Percentiles rank a stretch among this genome's conserved stretches.
phyloP scores from a whole-genome alignment of 2,329 filamentous ascomycete species.

The Aspergillus texensis region DNA sequence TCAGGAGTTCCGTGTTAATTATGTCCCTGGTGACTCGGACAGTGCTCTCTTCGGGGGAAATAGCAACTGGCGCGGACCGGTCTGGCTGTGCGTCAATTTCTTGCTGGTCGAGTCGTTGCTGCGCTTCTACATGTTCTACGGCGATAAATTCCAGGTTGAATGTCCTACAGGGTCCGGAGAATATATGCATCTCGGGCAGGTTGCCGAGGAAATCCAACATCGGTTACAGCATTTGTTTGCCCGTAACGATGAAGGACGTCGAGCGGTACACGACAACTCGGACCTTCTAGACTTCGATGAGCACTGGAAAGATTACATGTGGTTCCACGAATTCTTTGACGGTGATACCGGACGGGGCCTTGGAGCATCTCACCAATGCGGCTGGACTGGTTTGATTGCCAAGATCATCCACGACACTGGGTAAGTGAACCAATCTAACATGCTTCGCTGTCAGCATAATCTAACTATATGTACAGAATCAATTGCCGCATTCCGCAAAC shows the following conservation, averaged over 20 bases:
- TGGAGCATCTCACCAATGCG: conserved; percentile 90
- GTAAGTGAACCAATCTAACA: conserved; percentile 55
- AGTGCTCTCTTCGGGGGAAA: conserved; percentile 94
- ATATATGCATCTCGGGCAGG: conserved; percentile 92
- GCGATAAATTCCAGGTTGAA: conserved; percentile 82
- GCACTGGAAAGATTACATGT: conserved; percentile 89
- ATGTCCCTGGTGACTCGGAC: conserved; percentile 94
- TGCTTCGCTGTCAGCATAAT: conserved; percentile 3
- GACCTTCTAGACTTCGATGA: conserved; percentile 88
- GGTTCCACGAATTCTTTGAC: conserved; percentile 98
- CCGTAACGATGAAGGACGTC: conserved; percentile 78
- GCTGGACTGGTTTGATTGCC: conserved; percentile 93
- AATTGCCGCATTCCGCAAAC: conserved; percentile 92
- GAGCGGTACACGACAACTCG: conserved; percentile 84
- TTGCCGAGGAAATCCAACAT: conserved; percentile 94
- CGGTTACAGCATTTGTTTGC: conserved; percentile 90
- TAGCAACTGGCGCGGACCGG: conserved; percentile 95
- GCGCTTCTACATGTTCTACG: conserved; percentile 95
- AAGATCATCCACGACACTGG: conserved; percentile 98
- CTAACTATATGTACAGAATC: conserved; percentile 62
- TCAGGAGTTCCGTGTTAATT: conserved; percentile 82
- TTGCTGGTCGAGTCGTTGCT: conserved; percentile 91
- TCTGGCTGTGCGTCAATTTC: conserved; percentile 97
- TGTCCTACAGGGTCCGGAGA: conserved; percentile 93
- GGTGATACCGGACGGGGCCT: conserved; percentile 87